phyloP scores from a whole-genome alignment of 2,329 filamentous ascomycete genomes.

The Aspergillus sp. region DNA sequence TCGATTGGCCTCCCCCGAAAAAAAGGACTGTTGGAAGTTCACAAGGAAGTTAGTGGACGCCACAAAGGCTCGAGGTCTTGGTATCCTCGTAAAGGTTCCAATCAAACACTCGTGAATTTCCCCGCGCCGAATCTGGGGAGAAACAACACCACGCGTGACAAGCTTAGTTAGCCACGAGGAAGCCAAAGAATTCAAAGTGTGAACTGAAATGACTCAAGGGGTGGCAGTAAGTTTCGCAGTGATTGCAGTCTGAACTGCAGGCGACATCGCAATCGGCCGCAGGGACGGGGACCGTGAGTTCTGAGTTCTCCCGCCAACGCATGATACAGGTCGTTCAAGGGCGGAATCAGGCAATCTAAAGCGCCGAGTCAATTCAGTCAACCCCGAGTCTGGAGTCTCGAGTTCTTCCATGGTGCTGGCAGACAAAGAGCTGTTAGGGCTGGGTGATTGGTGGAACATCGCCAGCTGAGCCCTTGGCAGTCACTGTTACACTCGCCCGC shows the following conservation, averaged over 20 bases:
- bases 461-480: background rate
- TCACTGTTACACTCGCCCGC: background rate
- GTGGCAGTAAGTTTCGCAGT: background rate
- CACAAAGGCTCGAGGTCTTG: constrained; percentile 5
- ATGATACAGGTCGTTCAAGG: no score
- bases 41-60: constrained; percentile 10
- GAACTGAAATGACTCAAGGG: background rate
- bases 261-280: background rate
- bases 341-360: background rate
- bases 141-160: constrained; percentile 1
- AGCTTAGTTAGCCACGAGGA: constrained; percentile 3
- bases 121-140: constrained; percentile 5
- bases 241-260: background rate
- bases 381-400: background rate
- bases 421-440: background rate
- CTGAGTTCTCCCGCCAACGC: no score
- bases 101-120: background rate
- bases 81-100: background rate
- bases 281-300: background rate
- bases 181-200: background rate
- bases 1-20: background rate
- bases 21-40: background rate
- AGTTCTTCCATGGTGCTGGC: background rate
- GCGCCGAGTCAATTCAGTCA: background rate
- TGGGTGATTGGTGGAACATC: constrained; percentile 1